Conservation (phyloP, 2,329 filamentous ascomycete genomes). For the Penicillium polonicum region DNA sequence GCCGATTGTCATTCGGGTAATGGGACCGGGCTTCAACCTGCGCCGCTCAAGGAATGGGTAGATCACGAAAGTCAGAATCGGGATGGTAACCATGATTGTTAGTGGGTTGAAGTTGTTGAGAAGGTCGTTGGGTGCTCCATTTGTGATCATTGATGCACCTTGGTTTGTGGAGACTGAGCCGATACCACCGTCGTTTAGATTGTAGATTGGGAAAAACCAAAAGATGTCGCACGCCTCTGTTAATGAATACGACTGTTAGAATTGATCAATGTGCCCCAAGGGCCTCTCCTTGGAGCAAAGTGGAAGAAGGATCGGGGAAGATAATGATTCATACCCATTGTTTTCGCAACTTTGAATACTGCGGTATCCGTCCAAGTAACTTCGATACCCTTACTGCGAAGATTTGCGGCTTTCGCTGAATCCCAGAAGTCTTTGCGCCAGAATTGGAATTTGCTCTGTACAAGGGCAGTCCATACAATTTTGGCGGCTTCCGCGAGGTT, state of each 20-base stretch:
- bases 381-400: slow-evolving; percentile 28
- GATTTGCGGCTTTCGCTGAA: slow-evolving; percentile 34
- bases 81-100: slow-evolving; percentile 48
- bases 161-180: slow-evolving; percentile 51
- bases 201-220: slow-evolving; percentile 39
- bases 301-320: neutral
- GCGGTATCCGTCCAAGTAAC: slow-evolving; percentile 31
- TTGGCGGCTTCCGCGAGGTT: slow-evolving; percentile 12
- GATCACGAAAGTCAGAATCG: slow-evolving; percentile 50
- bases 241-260: neutral
- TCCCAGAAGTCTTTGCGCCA: slow-evolving; percentile 32
- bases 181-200: slow-evolving; percentile 49
- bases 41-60: slow-evolving; percentile 39
- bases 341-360: slow-evolving; percentile 34
- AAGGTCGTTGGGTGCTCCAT: slow-evolving; percentile 44
- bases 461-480: neutral
- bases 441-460: neutral
- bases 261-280: neutral
- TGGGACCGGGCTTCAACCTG: neutral
- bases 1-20: neutral
- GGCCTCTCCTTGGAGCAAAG: neutral
- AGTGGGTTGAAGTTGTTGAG: slow-evolving; percentile 50
- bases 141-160: slow-evolving; percentile 50
- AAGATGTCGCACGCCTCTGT: slow-evolving; percentile 37
- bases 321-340: slow-evolving; percentile 15